Evolutionary conservation across 1,284 basidiomycete genomes (phyloP), one percentile per base, ranked within the genome.

Genomic region (Anthracocystis panici-leucophaei): DNA sequence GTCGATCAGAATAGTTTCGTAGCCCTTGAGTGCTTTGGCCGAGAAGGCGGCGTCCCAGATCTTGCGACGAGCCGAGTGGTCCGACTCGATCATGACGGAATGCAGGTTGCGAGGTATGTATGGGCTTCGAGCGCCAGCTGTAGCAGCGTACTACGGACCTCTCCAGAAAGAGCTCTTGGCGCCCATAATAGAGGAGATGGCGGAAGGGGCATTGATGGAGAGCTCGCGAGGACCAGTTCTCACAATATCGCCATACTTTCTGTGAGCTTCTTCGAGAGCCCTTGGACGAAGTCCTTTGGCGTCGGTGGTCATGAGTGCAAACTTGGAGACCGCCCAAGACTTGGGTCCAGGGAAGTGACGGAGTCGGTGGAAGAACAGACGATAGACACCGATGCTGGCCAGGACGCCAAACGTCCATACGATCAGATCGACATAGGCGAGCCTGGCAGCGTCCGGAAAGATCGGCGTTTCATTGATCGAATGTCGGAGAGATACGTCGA

Each of bases 21-120:
- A 77, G 27, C 73, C 67, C 33, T 75, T 70, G 54, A 77, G 67
- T n/a, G 75, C 75, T 35, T 68, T 65, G 45, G 63, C 61, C 11
- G 53, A 58, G 46, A 77, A 77, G 2, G 66, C 75, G 20, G 67
- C 53, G 25, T 77, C 75, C 75, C 75, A 77, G 29, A 66, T 27
- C 63, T 72, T 77, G 33, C 75, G 57, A 20, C 71, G 55, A 5
- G 56, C 40, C 10, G 40, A 18, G 16, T 76, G 75, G 27, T 60
- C 57, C 12, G 53, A 33, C 31, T 75, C 65, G 49, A 62, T 63
- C 25, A 60, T 11, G 3, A 41, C 35, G 2, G 70, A 57, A 18
- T 77, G 73, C 12, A 77, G 38, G 23, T 73, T 73, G 20, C 69
- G 41, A 7, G 64, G 59, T 2, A 57, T 25, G 44, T 63, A 50